Base-by-base conservation (phyloP, 805 yeast genomes). In the Ogataea salicorniae region DNA sequence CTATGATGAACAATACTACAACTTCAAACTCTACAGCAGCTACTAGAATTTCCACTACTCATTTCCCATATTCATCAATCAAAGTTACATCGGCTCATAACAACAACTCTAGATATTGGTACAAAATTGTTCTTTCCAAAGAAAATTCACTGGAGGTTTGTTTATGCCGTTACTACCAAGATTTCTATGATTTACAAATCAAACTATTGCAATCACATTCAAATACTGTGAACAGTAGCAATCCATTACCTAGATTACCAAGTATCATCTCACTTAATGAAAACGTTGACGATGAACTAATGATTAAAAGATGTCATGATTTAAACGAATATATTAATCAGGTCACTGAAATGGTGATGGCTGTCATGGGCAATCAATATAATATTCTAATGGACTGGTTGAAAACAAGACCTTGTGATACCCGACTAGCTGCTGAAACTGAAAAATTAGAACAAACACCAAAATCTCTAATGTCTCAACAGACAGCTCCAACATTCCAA, bases 81-180 rank as follows among this genome's bases (percentile, higher is more conserved):
- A 54, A 66, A 4, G 73, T 76, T 13, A 61, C 64, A 45, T 71
- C 75, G 41, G 75, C 69, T 23, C 67, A 70, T 18, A 61, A 66
- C 20, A 63, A 58, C 50, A 66, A 73, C 38, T 73, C 74, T n/a
- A 55, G 78, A 45, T 74, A 68, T 54, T 77, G 81, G 80, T 77
- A 77, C 53, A 66, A 77, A 45, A 67, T 75, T 29, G 40, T 38
- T 13, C 29, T 37, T n/a, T 20, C 31, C 3, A 42, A 36, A n/a
- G 15, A n/a, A 22, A 50, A 57, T 6, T 62, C 66, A 20, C 60
- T 63, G 36, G 63, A 66, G 39, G 64, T 71, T 47, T 68, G 69
- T 43, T 58, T 77, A 18, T 71, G 78, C 50, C 65, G 80, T 16
- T 76, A 71, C 57, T 77, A 76, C 53, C 77, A 74, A 56, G 81